phyloP scores from a whole-genome alignment of 208 protist species.

The Naegleria fowleri region DNA sequence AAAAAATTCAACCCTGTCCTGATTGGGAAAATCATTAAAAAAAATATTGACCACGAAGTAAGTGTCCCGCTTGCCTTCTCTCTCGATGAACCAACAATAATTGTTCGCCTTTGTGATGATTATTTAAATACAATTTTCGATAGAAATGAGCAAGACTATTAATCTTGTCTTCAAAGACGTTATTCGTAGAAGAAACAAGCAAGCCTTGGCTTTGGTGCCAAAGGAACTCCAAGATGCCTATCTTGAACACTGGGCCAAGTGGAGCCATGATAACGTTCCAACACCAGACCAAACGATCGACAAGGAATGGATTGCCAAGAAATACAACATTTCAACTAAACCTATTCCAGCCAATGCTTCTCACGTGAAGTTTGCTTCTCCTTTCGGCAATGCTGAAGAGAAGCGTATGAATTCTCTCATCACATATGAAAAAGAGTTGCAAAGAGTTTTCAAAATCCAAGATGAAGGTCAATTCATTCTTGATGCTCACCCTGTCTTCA shows the following conservation, averaged over 20 bases:
- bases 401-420: background rate
- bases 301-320: background rate
- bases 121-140: background rate
- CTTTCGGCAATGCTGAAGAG: background rate
- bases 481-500: background rate
- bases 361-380: background rate
- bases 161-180: background rate
- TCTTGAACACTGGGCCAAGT: background rate
- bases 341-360: background rate
- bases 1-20: too few species aligned
- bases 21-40: background rate
- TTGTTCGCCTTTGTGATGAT: background rate
- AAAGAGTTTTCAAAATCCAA: background rate
- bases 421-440: background rate
- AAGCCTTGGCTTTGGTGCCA: background rate
- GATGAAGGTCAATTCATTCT: background rate
- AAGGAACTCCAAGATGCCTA: background rate
- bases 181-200: background rate
- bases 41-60: background rate
- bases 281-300: background rate
- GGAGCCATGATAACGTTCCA: background rate
- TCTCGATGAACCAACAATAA: background rate
- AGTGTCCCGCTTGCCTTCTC: background rate
- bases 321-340: background rate
- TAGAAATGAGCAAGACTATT: background rate